Base-by-base conservation (phyloP, 176 grass and related monocot genomes). In the Triticum monococcum region DNA sequence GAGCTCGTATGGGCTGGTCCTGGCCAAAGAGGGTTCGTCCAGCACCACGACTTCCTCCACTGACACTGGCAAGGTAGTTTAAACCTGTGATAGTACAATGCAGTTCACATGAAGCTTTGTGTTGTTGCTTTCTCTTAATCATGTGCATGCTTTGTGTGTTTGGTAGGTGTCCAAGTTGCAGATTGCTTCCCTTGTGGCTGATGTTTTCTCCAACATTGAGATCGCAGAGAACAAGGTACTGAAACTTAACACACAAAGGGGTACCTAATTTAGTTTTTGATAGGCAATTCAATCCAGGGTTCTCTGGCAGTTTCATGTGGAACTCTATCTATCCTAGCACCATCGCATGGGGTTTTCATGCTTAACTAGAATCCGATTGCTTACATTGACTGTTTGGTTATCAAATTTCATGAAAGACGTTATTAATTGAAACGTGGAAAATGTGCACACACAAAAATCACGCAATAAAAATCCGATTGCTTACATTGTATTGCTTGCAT, bases 171-270 rank as follows among this genome's bases (percentile, higher is more conserved):
- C 93, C 10, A 96, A 85, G 79, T 94, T 41, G 11, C 87, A 98
- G 88, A 96, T 98, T 84, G 96, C 96, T 8, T 71, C 79, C 13
- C 81, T 98, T 48, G 96, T 98, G n/a, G 93, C 93, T 12, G 91
- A 94, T 94, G 82, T 98, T 6, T 96, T 98, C 63, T 92, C 96
- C 46, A 94, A 95, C 46, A 79, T 91, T 52, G 68, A 87, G 12
- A 72, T 94, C 6, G 87, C 93, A 3, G 96, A 98, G 88, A 98
- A 98, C 89, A 98, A 98, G 88, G 96, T 98, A 89, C 3, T 82
- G 56, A 71, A 85, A 85, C 41, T 66, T 43, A 43, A 41, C 22
- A 28, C 61, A 37, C 36, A 43, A 30, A 80, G 8, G 10, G 7
- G 45, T 60, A 26, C 54, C 4, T 43, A 18, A 31, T 18, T 52